Evolutionary conservation across 768 basidiomycete genomes (phyloP).

Genomic region (Amanita molliuscula): DNA sequence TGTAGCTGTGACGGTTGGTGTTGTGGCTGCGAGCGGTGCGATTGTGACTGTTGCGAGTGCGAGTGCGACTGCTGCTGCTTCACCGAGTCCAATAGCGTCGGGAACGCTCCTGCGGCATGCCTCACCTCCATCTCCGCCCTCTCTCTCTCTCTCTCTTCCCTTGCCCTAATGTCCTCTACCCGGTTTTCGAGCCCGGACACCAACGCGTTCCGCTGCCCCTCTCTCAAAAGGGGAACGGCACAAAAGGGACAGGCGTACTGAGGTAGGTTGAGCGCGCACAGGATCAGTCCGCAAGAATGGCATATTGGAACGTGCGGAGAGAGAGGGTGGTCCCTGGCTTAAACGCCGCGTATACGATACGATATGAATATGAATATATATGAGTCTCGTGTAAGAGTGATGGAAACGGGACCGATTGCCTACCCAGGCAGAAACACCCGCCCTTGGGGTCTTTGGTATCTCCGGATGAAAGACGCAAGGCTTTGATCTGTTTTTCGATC

Average conservation of each 20-base stretch:
- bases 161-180: slow-evolving; percentile 29
- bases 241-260: slow-evolving; percentile 49
- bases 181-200: slow-evolving; percentile 32
- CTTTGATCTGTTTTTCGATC: slow-evolving; percentile 38
- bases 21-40: too few relatives aligned
- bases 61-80: not conserved
- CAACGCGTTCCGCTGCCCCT: slow-evolving; percentile 22
- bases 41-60: not conserved
- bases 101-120: slow-evolving; percentile 50
- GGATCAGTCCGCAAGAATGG: slow-evolving; percentile 46
- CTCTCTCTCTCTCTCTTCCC: slow-evolving; percentile 39
- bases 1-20: not conserved
- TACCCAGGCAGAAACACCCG: slow-evolving; percentile 66
- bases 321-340: slow-evolving; percentile 49
- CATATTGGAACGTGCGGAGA: slow-evolving; percentile 50
- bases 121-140: slow-evolving; percentile 37
- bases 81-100: slow-evolving; percentile 28
- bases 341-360: not conserved
- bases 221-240: slow-evolving; percentile 24
- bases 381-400: not conserved
- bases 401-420: not conserved
- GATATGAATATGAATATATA: not conserved
- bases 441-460: slow-evolving; percentile 42
- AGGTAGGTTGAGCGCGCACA: slow-evolving; percentile 49
- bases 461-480: slow-evolving; percentile 23